phyloP scores from a whole-genome alignment of 257 asterid genomes.

The Echium plantagineum region DNA sequence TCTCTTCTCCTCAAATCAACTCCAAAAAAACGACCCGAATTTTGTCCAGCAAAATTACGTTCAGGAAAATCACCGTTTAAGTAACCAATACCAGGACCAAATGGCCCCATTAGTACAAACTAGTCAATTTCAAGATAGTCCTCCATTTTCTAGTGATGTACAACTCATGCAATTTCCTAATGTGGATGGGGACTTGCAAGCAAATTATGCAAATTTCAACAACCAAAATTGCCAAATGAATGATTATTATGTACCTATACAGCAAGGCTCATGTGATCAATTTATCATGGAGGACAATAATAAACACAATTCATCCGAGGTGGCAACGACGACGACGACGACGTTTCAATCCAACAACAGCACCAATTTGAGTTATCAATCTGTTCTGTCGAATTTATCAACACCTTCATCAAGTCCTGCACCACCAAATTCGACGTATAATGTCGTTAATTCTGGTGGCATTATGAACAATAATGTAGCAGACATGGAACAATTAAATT shows the following conservation, averaged over 20 bases:
- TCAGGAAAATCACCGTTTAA: conserved; percentile 5
- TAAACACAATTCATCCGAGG: conserved; percentile 24
- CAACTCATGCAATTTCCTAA: conserved; percentile 30
- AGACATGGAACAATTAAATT: conserved; percentile 33
- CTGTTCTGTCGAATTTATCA: conserved; percentile 49
- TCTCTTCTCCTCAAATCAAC: conserved; percentile 27
- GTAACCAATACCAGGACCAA: conserved; percentile 16
- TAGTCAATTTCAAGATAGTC: conserved; percentile 25
- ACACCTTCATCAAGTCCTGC: conserved; percentile 67
- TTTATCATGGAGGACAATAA: conserved; percentile 11
- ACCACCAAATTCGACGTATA: conserved; percentile 27
- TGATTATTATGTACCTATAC: conserved; percentile 21
- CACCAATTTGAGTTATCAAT: conserved; percentile 42
- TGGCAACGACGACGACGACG: conserved; percentile 34
- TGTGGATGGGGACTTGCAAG: conserved; percentile 15
- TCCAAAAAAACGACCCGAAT: conserved; percentile 14
- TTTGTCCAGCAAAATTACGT: conserved; percentile 3
- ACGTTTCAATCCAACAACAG: conserved; percentile 40
- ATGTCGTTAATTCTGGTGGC: conserved; percentile 9
- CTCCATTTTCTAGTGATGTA: conserved; percentile 15
- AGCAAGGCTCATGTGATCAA: conserved; percentile 29
- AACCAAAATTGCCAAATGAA: conserved; percentile 21
- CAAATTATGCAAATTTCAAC: conserved; percentile 17
- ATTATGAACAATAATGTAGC: conserved; percentile 32
- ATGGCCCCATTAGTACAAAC: conserved; percentile 20